Evolutionary conservation across 495 filamentous ascomycete species (phyloP).

Genomic region (Neurospora africana): DNA sequence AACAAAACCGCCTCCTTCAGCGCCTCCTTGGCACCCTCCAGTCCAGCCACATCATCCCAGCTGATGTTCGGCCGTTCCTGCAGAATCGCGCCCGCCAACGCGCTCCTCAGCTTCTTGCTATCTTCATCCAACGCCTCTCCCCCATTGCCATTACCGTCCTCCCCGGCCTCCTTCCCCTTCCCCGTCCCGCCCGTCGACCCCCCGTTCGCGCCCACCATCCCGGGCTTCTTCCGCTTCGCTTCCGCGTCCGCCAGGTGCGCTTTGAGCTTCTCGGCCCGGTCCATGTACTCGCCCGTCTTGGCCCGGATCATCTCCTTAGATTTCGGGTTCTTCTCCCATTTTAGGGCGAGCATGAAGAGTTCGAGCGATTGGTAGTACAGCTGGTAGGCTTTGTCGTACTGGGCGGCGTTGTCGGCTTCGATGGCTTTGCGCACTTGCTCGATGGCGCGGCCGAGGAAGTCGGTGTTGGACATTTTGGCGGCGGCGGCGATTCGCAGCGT

Average conservation of each 20-base stretch:
- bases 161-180: constrained; percentile 38
- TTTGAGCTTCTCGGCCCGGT: constrained; percentile 94
- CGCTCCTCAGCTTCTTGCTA: constrained; percentile 84
- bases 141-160: constrained; percentile 35
- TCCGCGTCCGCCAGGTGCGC: constrained; percentile 73
- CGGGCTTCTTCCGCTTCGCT: constrained; percentile 57
- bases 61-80: constrained; percentile 89
- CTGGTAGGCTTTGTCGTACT: constrained; percentile 95
- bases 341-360: constrained; percentile 90
- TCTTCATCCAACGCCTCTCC: constrained; percentile 74
- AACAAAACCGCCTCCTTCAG: constrained; percentile 95
- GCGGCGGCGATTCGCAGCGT: neutral
- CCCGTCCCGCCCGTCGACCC: constrained; percentile 56
- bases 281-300: constrained; percentile 94
- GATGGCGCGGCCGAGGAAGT: constrained; percentile 93
- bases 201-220: constrained; percentile 79
- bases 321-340: constrained; percentile 96
- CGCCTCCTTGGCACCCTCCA: constrained; percentile 91
- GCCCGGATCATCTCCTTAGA: constrained; percentile 93
- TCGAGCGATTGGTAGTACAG: constrained; percentile 88
- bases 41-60: constrained; percentile 97
- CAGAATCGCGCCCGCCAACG: constrained; percentile 83
- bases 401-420: constrained; percentile 85
- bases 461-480: constrained; percentile 77
- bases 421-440: constrained; percentile 93